Percentiles rank a stretch among this genome's conserved stretches.
phyloP scores from a whole-genome alignment of 495 filamentous ascomycete genomes.

The Xylaria grammica region DNA sequence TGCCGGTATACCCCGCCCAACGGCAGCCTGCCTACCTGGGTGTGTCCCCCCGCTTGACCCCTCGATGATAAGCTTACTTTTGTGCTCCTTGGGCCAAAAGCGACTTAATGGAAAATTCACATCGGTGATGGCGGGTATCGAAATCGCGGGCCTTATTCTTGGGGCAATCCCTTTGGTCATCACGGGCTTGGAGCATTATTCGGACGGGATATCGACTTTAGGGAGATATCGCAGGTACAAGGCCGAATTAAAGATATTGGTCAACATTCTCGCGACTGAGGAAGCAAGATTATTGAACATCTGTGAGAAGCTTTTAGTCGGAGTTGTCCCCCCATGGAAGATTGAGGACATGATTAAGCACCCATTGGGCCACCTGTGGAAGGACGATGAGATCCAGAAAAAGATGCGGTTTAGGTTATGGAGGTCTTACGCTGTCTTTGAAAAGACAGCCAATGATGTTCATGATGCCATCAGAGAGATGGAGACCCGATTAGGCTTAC shows the following conservation, averaged over 20 bases:
- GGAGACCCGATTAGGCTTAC: too few species aligned
- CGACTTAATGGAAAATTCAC: not conserved
- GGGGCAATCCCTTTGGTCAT: not conserved
- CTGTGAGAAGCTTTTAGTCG: not conserved
- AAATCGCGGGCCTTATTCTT: not conserved
- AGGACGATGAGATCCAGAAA: not conserved
- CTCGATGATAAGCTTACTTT: too few species aligned
- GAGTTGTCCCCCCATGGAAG: not conserved
- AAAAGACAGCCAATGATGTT: not conserved
- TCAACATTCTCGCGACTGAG: not conserved
- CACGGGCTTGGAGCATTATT: not conserved
- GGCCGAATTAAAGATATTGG: not conserved
- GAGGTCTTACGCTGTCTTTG: not conserved
- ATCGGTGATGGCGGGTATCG: not conserved
- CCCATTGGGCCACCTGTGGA: not conserved
- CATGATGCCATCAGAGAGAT: too few species aligned
- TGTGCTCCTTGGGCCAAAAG: too few species aligned
- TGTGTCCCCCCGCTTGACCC: too few species aligned
- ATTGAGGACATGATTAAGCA: not conserved
- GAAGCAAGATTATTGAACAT: not conserved
- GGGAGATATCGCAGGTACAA: not conserved
- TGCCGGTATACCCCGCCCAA: too few species aligned
- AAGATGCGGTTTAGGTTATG: not conserved
- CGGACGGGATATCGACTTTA: not conserved
- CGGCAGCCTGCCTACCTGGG: too few species aligned